A percentile compares a stretch with the other conserved stretches of the same genome.
These are phyloP conservation scores for Tricholoma sp. DNA, from an alignment of 768 basidiomycete genomes.

Conservation along the genomic window DNA sequence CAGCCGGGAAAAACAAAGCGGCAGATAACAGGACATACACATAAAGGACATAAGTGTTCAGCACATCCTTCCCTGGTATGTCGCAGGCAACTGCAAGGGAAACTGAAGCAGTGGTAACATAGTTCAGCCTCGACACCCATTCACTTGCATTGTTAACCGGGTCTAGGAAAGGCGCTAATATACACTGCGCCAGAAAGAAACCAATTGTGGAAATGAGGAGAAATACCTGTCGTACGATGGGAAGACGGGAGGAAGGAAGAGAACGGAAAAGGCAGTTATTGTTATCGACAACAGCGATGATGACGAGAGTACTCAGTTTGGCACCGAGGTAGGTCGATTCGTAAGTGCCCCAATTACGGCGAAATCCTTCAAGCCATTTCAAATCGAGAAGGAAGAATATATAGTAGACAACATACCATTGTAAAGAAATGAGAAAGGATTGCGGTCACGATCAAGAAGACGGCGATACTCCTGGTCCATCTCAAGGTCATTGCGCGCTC, in stretches of 20 bases:
- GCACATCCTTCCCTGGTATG: slow-evolving; percentile 46
- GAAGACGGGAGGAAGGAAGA: slow-evolving; percentile 42
- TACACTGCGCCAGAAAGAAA: slow-evolving; percentile 60
- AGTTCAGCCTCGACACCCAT: slow-evolving; percentile 68
- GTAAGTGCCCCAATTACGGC: slow-evolving; percentile 64
- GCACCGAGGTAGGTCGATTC: slow-evolving; percentile 61
- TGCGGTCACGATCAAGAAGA: slow-evolving; percentile 54
- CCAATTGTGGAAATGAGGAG: slow-evolving; percentile 50
- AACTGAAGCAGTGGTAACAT: slow-evolving; percentile 57
- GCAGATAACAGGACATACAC: slow-evolving; percentile 36
- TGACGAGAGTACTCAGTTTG: slow-evolving; percentile 62
- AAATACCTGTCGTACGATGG: slow-evolving; percentile 55
- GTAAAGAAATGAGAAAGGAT: slow-evolving; percentile 70
- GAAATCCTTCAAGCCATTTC: slow-evolving; percentile 44
- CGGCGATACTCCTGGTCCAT: slow-evolving; percentile 70
- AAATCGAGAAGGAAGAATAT: slow-evolving; percentile 4
- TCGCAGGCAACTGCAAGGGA: slow-evolving; percentile 59
- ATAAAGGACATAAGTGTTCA: slow-evolving; percentile 64
- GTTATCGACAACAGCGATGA: slow-evolving; percentile 61
- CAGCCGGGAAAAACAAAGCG: neutral
- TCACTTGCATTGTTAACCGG: slow-evolving; percentile 73
- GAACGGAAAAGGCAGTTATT: slow-evolving; percentile 71
- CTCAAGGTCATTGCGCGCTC: slow-evolving; percentile 46
- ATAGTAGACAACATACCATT: slow-evolving; percentile 38
- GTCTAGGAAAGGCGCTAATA: slow-evolving; percentile 59